Percentiles rank a stretch among this genome's conserved stretches.
phyloP scores from a whole-genome alignment of 1,284 basidiomycete species.

The Fomitopsis betulina region DNA sequence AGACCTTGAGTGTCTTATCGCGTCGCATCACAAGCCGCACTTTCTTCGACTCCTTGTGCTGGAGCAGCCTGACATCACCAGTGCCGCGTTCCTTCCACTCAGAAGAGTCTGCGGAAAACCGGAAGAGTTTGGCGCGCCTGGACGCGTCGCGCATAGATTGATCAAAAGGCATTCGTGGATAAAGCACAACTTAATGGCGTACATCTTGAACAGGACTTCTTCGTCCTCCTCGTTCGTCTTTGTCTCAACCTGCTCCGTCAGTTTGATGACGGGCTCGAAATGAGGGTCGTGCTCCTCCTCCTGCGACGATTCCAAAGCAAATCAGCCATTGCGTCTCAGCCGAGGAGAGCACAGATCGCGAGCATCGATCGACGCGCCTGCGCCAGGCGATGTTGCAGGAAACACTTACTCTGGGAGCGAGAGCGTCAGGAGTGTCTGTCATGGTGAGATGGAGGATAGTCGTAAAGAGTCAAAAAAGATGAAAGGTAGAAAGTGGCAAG shows the following conservation, averaged over 20 bases:
- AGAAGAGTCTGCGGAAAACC: slow-evolving; percentile 76
- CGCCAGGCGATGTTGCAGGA: slow-evolving; percentile 5
- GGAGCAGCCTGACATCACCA: slow-evolving; percentile 85
- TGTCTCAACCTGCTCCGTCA: slow-evolving; percentile 93
- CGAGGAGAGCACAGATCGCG: slow-evolving; percentile 16
- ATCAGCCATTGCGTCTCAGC: not conserved
- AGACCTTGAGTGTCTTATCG: slow-evolving; percentile 99
- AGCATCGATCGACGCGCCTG: slow-evolving; percentile 25
- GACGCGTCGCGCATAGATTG: slow-evolving; percentile 10
- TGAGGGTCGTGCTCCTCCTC: slow-evolving; percentile 89
- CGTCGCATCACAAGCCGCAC: slow-evolving; percentile 98
- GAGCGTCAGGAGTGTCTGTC: slow-evolving; percentile 55
- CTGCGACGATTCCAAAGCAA: slow-evolving; percentile 29
- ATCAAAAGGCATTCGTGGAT: slow-evolving; percentile 2
- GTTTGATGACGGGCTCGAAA: slow-evolving; percentile 95
- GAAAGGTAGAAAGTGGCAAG: slow-evolving; percentile 27
- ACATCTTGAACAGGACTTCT: slow-evolving; percentile 95
- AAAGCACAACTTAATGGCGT: slow-evolving; percentile 35
- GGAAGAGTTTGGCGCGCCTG: slow-evolving; percentile 98
- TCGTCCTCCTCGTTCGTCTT: slow-evolving; percentile 98
- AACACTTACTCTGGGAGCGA: slow-evolving; percentile 61
- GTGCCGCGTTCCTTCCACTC: slow-evolving; percentile 99
- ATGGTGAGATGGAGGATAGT: slow-evolving; percentile 33
- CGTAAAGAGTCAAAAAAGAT: slow-evolving; percentile 24
- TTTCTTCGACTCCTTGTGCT: slow-evolving; percentile 89